Evolutionary conservation across 805 yeast genomes (phyloP), one percentile per base, ranked within the genome.

Genomic region (Candida cerambycidarum): DNA sequence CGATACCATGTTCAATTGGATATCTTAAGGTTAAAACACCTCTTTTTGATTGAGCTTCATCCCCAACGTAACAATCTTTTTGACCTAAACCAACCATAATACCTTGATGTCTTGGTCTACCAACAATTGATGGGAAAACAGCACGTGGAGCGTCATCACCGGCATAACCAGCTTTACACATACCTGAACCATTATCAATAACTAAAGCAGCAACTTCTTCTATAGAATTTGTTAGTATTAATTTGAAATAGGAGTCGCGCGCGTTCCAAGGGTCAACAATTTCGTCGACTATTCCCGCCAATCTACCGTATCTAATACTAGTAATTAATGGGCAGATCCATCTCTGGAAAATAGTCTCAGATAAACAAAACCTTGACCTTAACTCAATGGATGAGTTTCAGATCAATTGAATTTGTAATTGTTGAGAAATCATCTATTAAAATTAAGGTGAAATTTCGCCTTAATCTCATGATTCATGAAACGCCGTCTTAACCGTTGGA

Each of bases 121-220:
- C 99, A 56, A 92, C 99, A 67, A 93, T 92, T 52, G 98, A 93
- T 68, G 99, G 99, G 92, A 93, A 93, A 61, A 93, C 99, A 65
- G 99, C 98, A 75, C 97, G 87, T 70, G 99, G 99, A 56, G 98
- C 98, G 79, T 93, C 99, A 70, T 93, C 98, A 80, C 99, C 99
- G 83, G 99, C 98, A 72, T 90, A 93, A 77, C 99, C 99, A 92
- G 99, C 99, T 75, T 93, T 93, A 85, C 99, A 93, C 98, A 93
- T 93, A 83, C 99, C 99, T 69, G 99, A 93, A 80, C 99, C 99
- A 79, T 92, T 92, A 75, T 92, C 99, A 78, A 92, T 92, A 78
- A 92, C 98, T 73, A 80, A 72, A 61, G 73, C 73, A 59, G 73
- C 73, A 57, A 69, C 74, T 69, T 69, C 75, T 69, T 70, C 76